A percentile compares a stretch with the other conserved stretches of the same genome.
phyloP scores from a whole-genome alignment of 2,329 filamentous ascomycete species.

The Huntiella decipiens region DNA sequence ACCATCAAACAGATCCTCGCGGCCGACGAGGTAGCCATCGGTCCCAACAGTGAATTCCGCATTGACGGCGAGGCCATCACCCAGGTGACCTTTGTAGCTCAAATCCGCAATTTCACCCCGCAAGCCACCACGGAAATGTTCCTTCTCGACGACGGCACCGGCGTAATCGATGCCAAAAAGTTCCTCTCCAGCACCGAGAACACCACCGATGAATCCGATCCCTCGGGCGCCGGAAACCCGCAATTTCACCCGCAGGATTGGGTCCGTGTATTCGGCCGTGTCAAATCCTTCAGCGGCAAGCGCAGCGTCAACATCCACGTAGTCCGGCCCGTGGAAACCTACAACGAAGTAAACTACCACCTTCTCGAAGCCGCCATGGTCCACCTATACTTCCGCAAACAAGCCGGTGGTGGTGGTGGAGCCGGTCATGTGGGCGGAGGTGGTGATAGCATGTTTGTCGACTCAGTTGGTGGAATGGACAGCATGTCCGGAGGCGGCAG shows the following conservation, averaged over 20 bases:
- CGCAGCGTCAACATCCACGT: constrained; percentile 62
- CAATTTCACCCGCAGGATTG: constrained; percentile 56
- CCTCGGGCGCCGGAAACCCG: constrained; percentile 17
- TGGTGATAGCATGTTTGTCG: constrained; percentile 37
- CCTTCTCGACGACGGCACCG: constrained; percentile 88
- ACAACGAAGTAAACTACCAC: constrained; percentile 88
- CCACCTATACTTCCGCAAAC: constrained; percentile 66
- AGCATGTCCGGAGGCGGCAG: constrained; percentile 18
- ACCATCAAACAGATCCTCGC: constrained; percentile 91
- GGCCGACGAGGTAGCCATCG: constrained; percentile 53
- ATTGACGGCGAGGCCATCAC: constrained; percentile 61
- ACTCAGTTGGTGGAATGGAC: constrained; percentile 21
- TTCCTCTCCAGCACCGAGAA: constrained; percentile 24
- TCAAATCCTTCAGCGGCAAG: constrained; percentile 73
- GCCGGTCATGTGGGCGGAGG: constrained; percentile 17
- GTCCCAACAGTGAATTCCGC: constrained; percentile 45
- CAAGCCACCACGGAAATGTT: constrained; percentile 85
- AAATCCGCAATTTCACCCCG: constrained; percentile 70
- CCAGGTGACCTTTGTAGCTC: constrained; percentile 65
- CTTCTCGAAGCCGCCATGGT: constrained; percentile 76
- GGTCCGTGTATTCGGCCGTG: constrained; percentile 66
- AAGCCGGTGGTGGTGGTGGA: constrained; percentile 29
- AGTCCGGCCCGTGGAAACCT: constrained; percentile 61
- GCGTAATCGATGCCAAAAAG: constrained; percentile 74
- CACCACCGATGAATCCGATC: constrained; percentile 18